phyloP scores from a whole-genome alignment of 2,329 filamentous ascomycete species.

The Thermochaetoides dissita region DNA sequence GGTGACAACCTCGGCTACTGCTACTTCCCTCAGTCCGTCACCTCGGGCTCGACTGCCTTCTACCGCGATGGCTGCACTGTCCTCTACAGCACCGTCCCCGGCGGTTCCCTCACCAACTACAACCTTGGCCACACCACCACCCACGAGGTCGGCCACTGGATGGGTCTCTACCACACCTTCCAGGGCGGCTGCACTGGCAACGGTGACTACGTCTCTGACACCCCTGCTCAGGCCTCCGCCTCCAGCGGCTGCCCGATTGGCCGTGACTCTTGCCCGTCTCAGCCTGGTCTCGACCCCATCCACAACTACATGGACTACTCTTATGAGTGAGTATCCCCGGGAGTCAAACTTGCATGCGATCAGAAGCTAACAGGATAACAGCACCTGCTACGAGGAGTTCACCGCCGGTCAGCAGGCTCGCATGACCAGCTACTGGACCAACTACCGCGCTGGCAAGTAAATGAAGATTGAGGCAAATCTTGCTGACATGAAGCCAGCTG shows the following conservation, averaged over 20 bases:
- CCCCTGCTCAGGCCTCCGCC: constrained; percentile 23
- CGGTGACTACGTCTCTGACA: constrained; percentile 28
- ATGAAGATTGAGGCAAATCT: not conserved
- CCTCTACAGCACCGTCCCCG: constrained; percentile 18
- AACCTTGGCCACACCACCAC: constrained; percentile 25
- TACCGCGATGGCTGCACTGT: constrained; percentile 20
- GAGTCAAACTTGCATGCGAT: not conserved
- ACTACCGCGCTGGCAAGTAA: constrained; percentile 16
- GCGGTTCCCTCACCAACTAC: constrained; percentile 17
- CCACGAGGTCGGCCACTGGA: constrained; percentile 31
- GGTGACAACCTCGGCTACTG: constrained; percentile 29
- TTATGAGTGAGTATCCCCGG: constrained; percentile 17
- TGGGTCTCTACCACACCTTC: constrained; percentile 31
- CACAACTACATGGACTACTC: constrained; percentile 27
- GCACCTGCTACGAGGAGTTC: constrained; percentile 26
- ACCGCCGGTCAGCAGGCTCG: constrained; percentile 23
- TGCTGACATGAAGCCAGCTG: too few species aligned
- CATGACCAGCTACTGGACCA: constrained; percentile 19
- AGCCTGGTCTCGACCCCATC: constrained; percentile 20
- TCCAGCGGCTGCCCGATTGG: constrained; percentile 24
- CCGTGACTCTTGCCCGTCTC: constrained; percentile 20
- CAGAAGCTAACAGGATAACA: constrained; percentile 5
- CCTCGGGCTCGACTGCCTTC: constrained; percentile 18
- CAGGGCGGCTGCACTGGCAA: constrained; percentile 24
- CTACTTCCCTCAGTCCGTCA: constrained; percentile 29